Conservation (phyloP, 2,329 filamentous ascomycete genomes). For the Lasiodiplodia theobromae region DNA sequence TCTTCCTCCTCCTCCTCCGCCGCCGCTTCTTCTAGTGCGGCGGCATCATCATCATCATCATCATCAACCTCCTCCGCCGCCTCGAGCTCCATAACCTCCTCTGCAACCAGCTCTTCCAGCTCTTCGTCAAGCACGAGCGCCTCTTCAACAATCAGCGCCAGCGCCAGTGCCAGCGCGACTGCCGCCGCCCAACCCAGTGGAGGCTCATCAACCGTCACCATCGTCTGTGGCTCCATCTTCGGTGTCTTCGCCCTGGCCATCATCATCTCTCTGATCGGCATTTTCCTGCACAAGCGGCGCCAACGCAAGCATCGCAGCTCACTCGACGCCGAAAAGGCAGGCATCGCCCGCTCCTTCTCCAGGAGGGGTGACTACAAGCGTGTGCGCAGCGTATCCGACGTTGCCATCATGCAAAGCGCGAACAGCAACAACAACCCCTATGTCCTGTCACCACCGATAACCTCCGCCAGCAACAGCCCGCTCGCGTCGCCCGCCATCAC, state of each 20-base stretch:
- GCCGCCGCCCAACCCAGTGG: background rate
- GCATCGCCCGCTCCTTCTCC: background rate
- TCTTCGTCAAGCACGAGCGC: conserved; percentile 1
- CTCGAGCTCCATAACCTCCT: background rate
- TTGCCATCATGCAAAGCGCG: background rate
- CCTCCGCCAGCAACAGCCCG: background rate
- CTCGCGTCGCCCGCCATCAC: background rate
- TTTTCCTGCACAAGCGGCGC: conserved; percentile 14
- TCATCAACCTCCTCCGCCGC: conserved; percentile 3
- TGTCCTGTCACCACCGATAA: background rate
- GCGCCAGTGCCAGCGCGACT: background rate
- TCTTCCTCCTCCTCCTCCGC: background rate
- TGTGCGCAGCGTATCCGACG: conserved; percentile 15
- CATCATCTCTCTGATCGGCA: conserved; percentile 21
- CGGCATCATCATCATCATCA: conserved; percentile 6
- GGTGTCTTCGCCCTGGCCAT: conserved; percentile 26
- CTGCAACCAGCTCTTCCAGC: conserved; percentile 7
- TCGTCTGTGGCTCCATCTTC: conserved; percentile 17
- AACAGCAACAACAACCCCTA: background rate
- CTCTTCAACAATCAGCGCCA: conserved; percentile 7
- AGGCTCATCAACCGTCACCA: conserved; percentile 8
- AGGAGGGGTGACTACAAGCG: conserved; percentile 1
- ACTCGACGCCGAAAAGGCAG: conserved; percentile 17
- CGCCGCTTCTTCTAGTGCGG: background rate
- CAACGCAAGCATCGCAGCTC: conserved; percentile 15